Conservation (phyloP, 306 rosid genomes). For the Glycyrrhiza uralensis region DNA sequence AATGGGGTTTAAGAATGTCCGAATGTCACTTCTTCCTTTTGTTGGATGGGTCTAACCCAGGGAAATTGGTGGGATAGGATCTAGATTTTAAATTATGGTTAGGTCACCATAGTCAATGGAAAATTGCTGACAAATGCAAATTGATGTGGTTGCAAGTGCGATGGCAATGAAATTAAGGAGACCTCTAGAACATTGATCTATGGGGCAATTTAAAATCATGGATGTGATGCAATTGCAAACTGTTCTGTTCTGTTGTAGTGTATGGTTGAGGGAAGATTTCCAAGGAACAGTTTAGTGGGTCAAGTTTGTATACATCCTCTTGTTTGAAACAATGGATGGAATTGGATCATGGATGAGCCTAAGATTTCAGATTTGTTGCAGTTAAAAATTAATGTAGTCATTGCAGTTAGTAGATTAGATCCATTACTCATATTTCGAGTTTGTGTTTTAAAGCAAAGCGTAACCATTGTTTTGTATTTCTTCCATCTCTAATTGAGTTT, state of each 20-base stretch:
- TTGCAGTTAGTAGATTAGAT: too few species aligned
- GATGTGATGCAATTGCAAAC: neutral
- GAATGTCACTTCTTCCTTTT: neutral
- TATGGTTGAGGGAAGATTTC: conserved; percentile 4
- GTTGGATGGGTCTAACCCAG: neutral
- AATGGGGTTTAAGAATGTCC: neutral
- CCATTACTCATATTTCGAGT: too few species aligned
- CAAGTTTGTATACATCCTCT: neutral
- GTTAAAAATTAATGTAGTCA: too few species aligned
- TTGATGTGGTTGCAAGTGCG: neutral
- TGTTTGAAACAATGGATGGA: neutral
- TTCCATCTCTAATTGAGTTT: neutral
- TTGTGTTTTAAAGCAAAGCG: too few species aligned
- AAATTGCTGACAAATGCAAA: too few species aligned
- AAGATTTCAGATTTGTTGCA: too few species aligned
- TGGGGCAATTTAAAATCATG: too few species aligned
- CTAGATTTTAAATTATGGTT: too few species aligned
- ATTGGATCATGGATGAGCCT: too few species aligned
- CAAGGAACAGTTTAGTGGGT: neutral
- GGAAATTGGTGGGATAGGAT: neutral
- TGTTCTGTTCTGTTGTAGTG: neutral
- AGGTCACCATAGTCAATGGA: too few species aligned
- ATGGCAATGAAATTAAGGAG: too few species aligned
- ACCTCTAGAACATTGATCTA: too few species aligned
- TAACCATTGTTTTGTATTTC: neutral